Conservation (phyloP, 441 rosid species). For the Mallotus japonicus region DNA sequence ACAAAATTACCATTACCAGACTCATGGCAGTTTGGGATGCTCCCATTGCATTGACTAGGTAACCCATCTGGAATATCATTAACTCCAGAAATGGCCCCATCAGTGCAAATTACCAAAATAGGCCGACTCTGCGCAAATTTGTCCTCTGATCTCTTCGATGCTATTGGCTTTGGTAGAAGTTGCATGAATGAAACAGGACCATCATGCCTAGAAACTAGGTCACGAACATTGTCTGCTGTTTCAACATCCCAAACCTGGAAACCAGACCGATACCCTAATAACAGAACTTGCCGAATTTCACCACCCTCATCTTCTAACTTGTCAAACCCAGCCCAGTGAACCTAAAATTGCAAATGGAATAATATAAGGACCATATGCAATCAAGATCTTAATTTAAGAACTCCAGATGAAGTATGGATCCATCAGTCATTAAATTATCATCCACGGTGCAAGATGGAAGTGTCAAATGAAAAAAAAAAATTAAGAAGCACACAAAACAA, state of each 20-base stretch:
- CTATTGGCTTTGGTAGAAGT: conserved; percentile 61
- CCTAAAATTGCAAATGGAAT: conserved; percentile 41
- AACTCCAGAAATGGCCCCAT: conserved; percentile 45
- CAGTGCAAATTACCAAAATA: conserved; percentile 67
- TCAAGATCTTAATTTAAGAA: background rate
- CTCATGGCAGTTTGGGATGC: conserved; percentile 37
- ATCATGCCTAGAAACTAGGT: conserved; percentile 69
- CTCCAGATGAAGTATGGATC: background rate
- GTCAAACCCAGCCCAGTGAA: conserved; percentile 96
- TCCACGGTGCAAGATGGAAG: background rate
- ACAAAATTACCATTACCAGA: conserved; percentile 34
- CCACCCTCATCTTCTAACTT: conserved; percentile 59
- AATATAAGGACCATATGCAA: background rate
- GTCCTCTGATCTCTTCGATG: conserved; percentile 41
- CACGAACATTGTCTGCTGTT: conserved; percentile 73
- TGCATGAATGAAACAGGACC: conserved; percentile 83
- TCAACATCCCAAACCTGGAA: conserved; percentile 98
- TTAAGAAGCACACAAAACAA: background rate
- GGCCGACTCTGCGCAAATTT: conserved; percentile 59
- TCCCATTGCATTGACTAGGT: conserved; percentile 35
- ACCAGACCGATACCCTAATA: conserved; percentile 80
- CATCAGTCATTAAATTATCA: background rate
- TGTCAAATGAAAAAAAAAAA: background rate
- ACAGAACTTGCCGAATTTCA: conserved; percentile 54
- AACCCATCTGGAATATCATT: conserved; percentile 41